Evolutionary conservation across 192 early-diverging fungal genomes (phyloP).

Genomic region (Podila epicladia): DNA sequence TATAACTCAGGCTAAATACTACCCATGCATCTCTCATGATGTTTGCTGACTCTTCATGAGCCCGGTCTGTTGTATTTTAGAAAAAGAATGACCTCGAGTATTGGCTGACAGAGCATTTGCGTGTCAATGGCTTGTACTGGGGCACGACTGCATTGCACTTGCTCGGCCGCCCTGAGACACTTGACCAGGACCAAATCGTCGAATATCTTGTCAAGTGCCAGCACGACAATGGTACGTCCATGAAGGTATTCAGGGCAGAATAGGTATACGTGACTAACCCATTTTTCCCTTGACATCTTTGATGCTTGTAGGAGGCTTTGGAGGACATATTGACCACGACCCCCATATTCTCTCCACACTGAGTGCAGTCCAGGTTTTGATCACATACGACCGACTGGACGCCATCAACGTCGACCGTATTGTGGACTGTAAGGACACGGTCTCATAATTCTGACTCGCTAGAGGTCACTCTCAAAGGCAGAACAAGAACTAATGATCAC

Average conservation of each 20-base stretch:
- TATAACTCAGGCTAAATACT: too few relatives aligned
- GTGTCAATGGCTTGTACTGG: constrained; percentile 95
- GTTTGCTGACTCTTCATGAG: too few relatives aligned
- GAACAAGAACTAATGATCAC: too few relatives aligned
- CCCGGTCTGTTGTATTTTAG: constrained; percentile 42
- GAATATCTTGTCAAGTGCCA: constrained; percentile 85
- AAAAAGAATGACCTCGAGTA: constrained; percentile 91
- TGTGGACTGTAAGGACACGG: constrained; percentile 67
- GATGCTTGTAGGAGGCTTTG: constrained; percentile 79
- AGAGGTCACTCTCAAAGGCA: background rate
- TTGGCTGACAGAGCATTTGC: constrained; percentile 92
- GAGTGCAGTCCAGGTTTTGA: constrained; percentile 89
- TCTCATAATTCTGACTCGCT: too few relatives aligned
- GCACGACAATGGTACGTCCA: constrained; percentile 71
- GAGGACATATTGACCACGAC: constrained; percentile 87
- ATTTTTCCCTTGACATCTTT: background rate
- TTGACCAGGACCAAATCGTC: constrained; percentile 79
- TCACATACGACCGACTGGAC: constrained; percentile 84
- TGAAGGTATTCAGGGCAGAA: too few relatives aligned
- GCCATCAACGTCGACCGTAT: constrained; percentile 72
- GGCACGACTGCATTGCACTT: constrained; percentile 85
- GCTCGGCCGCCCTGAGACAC: constrained; percentile 68
- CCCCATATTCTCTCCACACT: constrained; percentile 92
- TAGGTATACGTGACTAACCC: background rate
- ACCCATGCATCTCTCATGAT: too few relatives aligned